A percentile compares a stretch with the other conserved stretches of the same genome.
Conservation (phyloP, 2,329 filamentous ascomycete species). For the Pseudogymnoascus sp. region DNA sequence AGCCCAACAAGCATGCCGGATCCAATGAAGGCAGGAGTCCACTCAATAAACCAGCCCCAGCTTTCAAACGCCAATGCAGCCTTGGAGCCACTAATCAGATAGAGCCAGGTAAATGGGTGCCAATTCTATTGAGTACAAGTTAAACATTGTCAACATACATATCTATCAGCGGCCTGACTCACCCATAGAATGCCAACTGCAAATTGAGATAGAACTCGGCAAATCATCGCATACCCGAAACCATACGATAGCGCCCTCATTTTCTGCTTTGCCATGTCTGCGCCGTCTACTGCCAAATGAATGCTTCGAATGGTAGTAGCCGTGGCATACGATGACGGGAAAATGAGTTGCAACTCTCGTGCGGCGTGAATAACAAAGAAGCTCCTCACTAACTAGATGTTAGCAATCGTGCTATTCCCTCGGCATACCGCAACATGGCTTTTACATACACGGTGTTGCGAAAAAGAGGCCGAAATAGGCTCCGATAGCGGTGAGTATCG, state of each 20-base stretch:
- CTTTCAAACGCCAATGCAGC: slow-evolving; percentile 28
- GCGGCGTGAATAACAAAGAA: slow-evolving; percentile 34
- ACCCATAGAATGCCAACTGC: slow-evolving; percentile 35
- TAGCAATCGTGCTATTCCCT: slow-evolving; percentile 15
- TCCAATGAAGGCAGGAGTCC: slow-evolving; percentile 12
- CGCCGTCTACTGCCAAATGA: slow-evolving; percentile 34
- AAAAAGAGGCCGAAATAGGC: slow-evolving; percentile 34
- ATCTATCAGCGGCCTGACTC: slow-evolving; percentile 9
- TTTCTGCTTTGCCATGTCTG: slow-evolving; percentile 33
- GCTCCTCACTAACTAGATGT: slow-evolving; percentile 32
- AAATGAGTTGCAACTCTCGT: slow-evolving; percentile 33
- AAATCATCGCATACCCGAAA: slow-evolving; percentile 31
- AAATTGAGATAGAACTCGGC: slow-evolving; percentile 36
- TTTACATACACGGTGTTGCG: background rate
- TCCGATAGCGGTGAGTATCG: slow-evolving; percentile 14
- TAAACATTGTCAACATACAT: background rate
- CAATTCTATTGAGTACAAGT: background rate
- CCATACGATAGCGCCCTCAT: slow-evolving; percentile 32
- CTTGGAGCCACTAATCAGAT: slow-evolving; percentile 19
- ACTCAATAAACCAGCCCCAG: slow-evolving; percentile 38
- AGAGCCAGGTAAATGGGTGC: slow-evolving; percentile 21
- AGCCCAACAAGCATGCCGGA: slow-evolving; percentile 8
- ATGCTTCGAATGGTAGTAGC: slow-evolving; percentile 38
- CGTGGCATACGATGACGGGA: slow-evolving; percentile 36
- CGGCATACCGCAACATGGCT: background rate